Conservation (phyloP, 352 stramenopile species). For the Phytophthora pseudosyringae region DNA sequence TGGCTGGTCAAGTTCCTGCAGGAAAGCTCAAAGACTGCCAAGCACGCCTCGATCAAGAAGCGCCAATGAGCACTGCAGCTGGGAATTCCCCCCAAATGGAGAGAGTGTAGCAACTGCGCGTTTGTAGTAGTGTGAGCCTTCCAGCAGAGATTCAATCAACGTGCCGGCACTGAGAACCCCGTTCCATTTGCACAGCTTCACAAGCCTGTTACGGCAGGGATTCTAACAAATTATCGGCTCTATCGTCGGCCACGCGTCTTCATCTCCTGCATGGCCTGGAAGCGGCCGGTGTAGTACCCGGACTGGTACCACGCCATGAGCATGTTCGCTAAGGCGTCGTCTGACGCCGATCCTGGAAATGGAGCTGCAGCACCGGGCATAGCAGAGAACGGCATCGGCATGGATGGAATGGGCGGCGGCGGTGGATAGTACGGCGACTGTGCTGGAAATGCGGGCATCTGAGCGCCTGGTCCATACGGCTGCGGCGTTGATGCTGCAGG, state of each 20-base stretch:
- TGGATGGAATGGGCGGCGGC: constrained; percentile 24
- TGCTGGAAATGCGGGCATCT: constrained; percentile 20
- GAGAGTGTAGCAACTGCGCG: neutral
- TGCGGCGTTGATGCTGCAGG: constrained; percentile 31
- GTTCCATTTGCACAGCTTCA: constrained; percentile 1
- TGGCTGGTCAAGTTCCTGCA: constrained; percentile 74
- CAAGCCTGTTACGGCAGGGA: neutral
- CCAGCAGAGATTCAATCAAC: constrained; percentile 11
- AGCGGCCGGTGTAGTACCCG: constrained; percentile 82
- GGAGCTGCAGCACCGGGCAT: constrained; percentile 26
- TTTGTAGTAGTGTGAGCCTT: constrained; percentile 13
- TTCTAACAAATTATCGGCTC: constrained; percentile 16
- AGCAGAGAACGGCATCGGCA: constrained; percentile 36
- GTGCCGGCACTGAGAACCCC: neutral
- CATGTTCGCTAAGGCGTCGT: constrained; percentile 75
- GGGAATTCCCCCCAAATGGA: neutral
- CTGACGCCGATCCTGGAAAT: constrained; percentile 26
- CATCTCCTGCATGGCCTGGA: constrained; percentile 83
- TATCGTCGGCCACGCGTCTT: constrained; percentile 41
- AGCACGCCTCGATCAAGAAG: constrained; percentile 63
- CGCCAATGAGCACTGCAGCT: constrained; percentile 42
- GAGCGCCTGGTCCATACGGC: constrained; percentile 18
- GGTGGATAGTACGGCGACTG: constrained; percentile 41
- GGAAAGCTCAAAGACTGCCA: constrained; percentile 52
- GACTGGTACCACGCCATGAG: constrained; percentile 88